Conservation (phyloP, 2,329 filamentous ascomycete genomes). For the Aspergillus carbonarius region DNA sequence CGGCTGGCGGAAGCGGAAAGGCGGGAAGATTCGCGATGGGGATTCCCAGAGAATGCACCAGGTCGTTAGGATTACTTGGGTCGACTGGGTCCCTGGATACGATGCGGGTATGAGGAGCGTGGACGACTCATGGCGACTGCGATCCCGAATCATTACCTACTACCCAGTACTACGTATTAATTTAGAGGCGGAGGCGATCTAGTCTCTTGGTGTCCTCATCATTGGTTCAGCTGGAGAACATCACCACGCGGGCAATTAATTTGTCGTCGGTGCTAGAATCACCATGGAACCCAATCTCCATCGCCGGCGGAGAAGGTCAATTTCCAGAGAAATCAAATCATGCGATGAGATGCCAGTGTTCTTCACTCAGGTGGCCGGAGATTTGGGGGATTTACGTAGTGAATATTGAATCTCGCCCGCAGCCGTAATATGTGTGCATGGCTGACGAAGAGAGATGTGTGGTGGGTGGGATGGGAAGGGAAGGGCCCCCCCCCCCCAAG, state of each 20-base stretch:
- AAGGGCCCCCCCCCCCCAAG: too few species aligned
- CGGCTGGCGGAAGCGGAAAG: constrained; percentile 23
- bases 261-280: constrained; percentile 5
- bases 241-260: constrained; percentile 16
- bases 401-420: too few species aligned
- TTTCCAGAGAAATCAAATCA: background rate
- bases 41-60: constrained; percentile 18
- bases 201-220: background rate
- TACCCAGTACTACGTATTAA: background rate
- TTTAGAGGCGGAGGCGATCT: background rate
- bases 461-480: background rate
- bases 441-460: background rate
- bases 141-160: background rate
- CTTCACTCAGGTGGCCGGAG: too few species aligned
- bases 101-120: constrained; percentile 2
- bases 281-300: constrained; percentile 7
- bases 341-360: background rate
- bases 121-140: background rate
- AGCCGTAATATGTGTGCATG: background rate
- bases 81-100: constrained; percentile 19
- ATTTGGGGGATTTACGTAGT: too few species aligned
- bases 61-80: constrained; percentile 19
- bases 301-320: constrained; percentile 5
- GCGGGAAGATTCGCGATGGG: constrained; percentile 23
- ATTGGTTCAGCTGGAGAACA: constrained; percentile 14